Evolutionary conservation across 345 rosid genomes (phyloP).

Genomic region (Camelina neglecta): DNA sequence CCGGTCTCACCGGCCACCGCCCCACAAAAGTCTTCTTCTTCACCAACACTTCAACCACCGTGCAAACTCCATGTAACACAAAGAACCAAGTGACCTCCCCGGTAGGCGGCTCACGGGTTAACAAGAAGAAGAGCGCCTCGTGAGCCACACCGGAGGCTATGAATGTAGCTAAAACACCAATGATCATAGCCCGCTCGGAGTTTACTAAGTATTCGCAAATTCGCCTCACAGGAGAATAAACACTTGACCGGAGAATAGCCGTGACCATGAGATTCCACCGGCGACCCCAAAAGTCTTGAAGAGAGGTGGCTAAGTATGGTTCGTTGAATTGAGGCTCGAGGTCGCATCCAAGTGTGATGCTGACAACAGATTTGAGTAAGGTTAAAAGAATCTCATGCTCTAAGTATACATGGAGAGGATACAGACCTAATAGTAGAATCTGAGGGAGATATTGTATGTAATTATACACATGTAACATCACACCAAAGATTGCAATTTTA

Average conservation of each 20-base stretch:
- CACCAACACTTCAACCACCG: conserved; percentile 25
- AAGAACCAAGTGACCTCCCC: conserved; percentile 50
- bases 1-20: conserved; percentile 26
- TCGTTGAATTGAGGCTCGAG: conserved; percentile 49
- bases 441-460: conserved; percentile 11
- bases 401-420: conserved; percentile 36
- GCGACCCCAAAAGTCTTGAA: conserved; percentile 23
- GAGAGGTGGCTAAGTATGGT: conserved; percentile 10
- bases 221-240: conserved; percentile 40
- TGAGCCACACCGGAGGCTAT: conserved; percentile 41
- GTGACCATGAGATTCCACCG: conserved; percentile 62
- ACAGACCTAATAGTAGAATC: background rate
- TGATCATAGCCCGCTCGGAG: background rate
- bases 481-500: conserved; percentile 35
- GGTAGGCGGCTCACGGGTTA: conserved; percentile 42
- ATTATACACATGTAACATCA: conserved; percentile 2
- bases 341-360: conserved; percentile 26
- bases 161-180: conserved; percentile 26
- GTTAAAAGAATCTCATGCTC: conserved; percentile 40
- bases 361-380: background rate
- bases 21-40: conserved; percentile 18
- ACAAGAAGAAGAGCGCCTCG: conserved; percentile 32
- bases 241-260: conserved; percentile 41
- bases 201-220: background rate
- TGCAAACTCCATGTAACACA: conserved; percentile 43